Evolutionary conservation across 2,329 filamentous ascomycete species (phyloP).

Genomic region (Didymella glomerata): DNA sequence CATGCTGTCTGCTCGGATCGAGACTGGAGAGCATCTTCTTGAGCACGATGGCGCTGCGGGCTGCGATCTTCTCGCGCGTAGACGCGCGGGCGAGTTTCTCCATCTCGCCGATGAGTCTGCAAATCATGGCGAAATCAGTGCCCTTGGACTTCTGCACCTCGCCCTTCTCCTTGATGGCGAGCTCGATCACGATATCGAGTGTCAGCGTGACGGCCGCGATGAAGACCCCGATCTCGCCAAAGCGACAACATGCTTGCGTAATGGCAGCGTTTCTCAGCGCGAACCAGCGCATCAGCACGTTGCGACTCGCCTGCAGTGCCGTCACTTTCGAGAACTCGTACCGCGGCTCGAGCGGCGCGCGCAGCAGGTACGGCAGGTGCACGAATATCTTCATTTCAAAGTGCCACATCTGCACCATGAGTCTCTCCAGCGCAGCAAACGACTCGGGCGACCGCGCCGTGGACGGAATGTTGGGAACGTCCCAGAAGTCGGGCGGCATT

Average conservation of each 20-base stretch:
- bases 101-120: slow-evolving; percentile 47
- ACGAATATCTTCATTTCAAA: slow-evolving; percentile 49
- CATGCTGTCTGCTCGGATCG: slow-evolving; percentile 37
- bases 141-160: slow-evolving; percentile 47
- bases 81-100: slow-evolving; percentile 45
- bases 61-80: slow-evolving; percentile 46
- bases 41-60: slow-evolving; percentile 42
- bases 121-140: slow-evolving; percentile 49
- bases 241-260: slow-evolving; percentile 47
- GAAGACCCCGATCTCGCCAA: slow-evolving; percentile 47
- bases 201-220: slow-evolving; percentile 48
- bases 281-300: slow-evolving; percentile 50
- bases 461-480: slow-evolving; percentile 47
- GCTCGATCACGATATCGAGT: slow-evolving; percentile 49
- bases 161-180: slow-evolving; percentile 43
- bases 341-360: slow-evolving; percentile 41
- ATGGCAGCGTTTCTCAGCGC: slow-evolving; percentile 47
- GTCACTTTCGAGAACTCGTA: slow-evolving; percentile 49
- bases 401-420: slow-evolving; percentile 49
- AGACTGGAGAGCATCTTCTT: slow-evolving; percentile 47
- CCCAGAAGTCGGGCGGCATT: slow-evolving; percentile 47
- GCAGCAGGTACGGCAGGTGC: slow-evolving; percentile 47
- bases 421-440: slow-evolving; percentile 36
- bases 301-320: slow-evolving; percentile 46
- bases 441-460: slow-evolving; percentile 45